Conservation (phyloP, 768 basidiomycete genomes). For the Dentipellis sp. region DNA sequence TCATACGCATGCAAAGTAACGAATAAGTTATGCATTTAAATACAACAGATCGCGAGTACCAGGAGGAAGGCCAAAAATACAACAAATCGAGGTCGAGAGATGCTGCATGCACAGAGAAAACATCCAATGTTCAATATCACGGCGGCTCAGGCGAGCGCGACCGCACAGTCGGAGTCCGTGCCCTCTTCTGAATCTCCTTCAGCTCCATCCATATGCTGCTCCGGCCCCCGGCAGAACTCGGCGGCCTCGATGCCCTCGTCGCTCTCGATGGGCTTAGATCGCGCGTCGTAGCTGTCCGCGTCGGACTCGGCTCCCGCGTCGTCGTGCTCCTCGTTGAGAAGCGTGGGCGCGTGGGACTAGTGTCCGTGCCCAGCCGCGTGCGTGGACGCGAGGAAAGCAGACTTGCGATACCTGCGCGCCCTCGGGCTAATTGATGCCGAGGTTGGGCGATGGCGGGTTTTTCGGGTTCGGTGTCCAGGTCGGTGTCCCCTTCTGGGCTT, state of each 20-base stretch:
- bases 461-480: slow-evolving; percentile 11
- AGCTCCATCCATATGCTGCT: slow-evolving; percentile 13
- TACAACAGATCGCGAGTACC: no score
- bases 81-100: no score
- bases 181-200: slow-evolving; percentile 10
- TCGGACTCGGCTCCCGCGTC: slow-evolving; percentile 29
- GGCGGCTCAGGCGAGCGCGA: slow-evolving; percentile 1
- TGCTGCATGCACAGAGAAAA: no score
- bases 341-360: slow-evolving; percentile 24
- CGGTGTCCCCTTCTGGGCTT: slow-evolving; percentile 1
- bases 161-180: slow-evolving; percentile 6
- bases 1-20: no score
- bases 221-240: slow-evolving; percentile 4
- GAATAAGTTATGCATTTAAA: no score
- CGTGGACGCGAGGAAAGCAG: not conserved
- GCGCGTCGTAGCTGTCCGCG: slow-evolving; percentile 23
- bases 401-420: slow-evolving; percentile 5
- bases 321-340: slow-evolving; percentile 22
- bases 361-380: not conserved
- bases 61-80: no score
- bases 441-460: slow-evolving; percentile 15
- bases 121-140: not conserved
- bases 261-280: slow-evolving; percentile 11
- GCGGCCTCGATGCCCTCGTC: slow-evolving; percentile 14
- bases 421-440: slow-evolving; percentile 1